phyloP scores from a whole-genome alignment of 2,329 filamentous ascomycete genomes.

The Pseudopyrenochaeta lycopersici region DNA sequence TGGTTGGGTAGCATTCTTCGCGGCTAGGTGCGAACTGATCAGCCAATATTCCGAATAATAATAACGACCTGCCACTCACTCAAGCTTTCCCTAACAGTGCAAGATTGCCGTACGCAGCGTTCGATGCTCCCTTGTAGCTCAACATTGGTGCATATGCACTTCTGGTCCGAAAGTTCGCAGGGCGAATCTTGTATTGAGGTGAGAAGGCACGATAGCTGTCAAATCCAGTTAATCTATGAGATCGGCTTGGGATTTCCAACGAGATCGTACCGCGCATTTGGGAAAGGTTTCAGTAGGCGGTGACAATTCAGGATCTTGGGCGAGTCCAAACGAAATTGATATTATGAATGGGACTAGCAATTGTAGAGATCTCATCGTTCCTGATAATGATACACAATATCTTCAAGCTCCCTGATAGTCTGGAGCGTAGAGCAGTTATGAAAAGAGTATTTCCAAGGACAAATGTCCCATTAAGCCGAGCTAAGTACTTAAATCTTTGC shows the following conservation, averaged over 20 bases:
- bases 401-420: too few species aligned
- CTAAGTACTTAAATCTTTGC: background rate
- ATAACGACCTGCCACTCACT: constrained; percentile 22
- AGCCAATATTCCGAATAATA: too few species aligned
- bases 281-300: constrained; percentile 21
- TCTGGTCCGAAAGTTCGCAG: constrained; percentile 14
- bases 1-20: constrained; percentile 54
- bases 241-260: background rate
- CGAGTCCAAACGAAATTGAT: constrained; percentile 21
- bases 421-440: too few species aligned
- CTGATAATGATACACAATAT: background rate
- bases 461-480: background rate
- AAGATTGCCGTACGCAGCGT: constrained; percentile 18
- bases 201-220: constrained; percentile 23
- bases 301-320: constrained; percentile 19
- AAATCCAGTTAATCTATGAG: constrained; percentile 4
- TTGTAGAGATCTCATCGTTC: constrained; percentile 24
- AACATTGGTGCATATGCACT: constrained; percentile 25
- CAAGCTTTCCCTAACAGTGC: constrained; percentile 24
- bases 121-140: constrained; percentile 19
- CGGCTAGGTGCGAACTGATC: too few species aligned
- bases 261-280: constrained; percentile 27
- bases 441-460: too few species aligned
- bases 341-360: constrained; percentile 22
- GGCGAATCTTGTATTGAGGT: constrained; percentile 15